These are phyloP conservation scores for Nemania sp. DNA, from an alignment of 2,329 filamentous ascomycete genomes.

Conservation along the genomic window DNA sequence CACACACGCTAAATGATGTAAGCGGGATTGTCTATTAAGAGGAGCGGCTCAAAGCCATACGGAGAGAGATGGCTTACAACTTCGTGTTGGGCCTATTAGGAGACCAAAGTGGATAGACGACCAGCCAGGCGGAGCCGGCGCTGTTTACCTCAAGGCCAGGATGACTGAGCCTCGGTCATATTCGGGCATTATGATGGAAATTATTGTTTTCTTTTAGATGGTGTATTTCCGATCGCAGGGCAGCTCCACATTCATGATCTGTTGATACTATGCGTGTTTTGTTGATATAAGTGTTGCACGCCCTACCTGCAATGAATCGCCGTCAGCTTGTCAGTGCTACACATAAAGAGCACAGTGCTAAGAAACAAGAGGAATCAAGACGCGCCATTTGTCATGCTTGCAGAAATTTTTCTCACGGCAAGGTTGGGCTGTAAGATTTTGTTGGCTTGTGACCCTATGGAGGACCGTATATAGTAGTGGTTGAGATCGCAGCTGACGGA, in stretches of 20 bases:
- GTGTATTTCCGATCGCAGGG: not conserved
- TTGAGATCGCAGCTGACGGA: not conserved
- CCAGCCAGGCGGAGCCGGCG: not conserved
- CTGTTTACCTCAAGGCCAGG: not conserved
- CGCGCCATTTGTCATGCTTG: slow-evolving; percentile 18
- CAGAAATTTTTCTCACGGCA: too few species aligned
- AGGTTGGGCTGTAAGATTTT: slow-evolving; percentile 7
- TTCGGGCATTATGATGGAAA: not conserved
- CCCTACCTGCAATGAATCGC: not conserved
- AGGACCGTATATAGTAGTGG: not conserved
- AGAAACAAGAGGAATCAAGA: not conserved
- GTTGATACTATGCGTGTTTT: not conserved
- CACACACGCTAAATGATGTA: slow-evolving; percentile 9
- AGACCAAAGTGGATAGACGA: too few species aligned
- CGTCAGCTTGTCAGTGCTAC: not conserved
- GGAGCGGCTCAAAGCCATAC: not conserved
- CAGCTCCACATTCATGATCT: not conserved
- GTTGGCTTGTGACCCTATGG: not conserved
- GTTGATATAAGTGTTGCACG: not conserved
- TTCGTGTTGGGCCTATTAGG: too few species aligned
- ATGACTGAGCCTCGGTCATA: not conserved
- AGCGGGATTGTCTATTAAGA: slow-evolving; percentile 7
- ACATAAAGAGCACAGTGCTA: slow-evolving; percentile 2
- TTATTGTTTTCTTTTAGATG: too few species aligned
- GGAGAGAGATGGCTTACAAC: too few species aligned